These are phyloP conservation scores for Mycena olivaceomarginata DNA, from an alignment of 768 basidiomycete genomes.

Conservation along the genomic window DNA sequence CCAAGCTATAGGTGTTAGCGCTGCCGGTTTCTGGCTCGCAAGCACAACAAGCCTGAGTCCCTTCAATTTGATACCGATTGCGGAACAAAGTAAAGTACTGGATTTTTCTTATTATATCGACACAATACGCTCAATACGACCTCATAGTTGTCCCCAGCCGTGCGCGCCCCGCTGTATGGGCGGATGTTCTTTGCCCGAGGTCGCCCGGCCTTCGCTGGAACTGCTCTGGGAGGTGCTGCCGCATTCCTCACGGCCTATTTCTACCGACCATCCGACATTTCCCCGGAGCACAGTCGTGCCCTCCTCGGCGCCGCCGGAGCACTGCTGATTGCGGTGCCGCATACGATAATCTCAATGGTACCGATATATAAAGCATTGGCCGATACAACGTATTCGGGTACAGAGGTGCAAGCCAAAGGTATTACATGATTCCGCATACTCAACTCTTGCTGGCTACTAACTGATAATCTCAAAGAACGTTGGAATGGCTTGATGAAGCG, in stretches of 20 bases:
- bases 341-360: constrained; percentile 23
- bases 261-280: constrained; percentile 24
- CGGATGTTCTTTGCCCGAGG: constrained; percentile 3
- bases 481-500: constrained; percentile 25
- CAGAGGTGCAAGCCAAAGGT: constrained; percentile 18
- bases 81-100: constrained; percentile 3
- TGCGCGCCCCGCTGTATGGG: neutral
- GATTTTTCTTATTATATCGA: neutral
- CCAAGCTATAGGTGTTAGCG: constrained; percentile 18
- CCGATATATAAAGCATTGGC: constrained; percentile 25
- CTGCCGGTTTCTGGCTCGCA: constrained; percentile 16
- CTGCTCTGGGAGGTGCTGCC: constrained; percentile 8
- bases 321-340: constrained; percentile 11
- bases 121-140: too few species aligned
- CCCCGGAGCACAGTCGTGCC: constrained; percentile 16
- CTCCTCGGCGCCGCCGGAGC: constrained; percentile 18
- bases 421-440: too few species aligned
- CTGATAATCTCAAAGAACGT: neutral
- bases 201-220: constrained; percentile 6
- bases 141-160: neutral
- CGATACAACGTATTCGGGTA: neutral
- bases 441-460: too few species aligned
- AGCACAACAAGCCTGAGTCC: constrained; percentile 4
- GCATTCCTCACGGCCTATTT: constrained; percentile 27
- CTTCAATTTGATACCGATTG: constrained; percentile 13